Evolutionary conservation across 1,284 basidiomycete species (phyloP).

Genomic region (Marasmius fiardii): DNA sequence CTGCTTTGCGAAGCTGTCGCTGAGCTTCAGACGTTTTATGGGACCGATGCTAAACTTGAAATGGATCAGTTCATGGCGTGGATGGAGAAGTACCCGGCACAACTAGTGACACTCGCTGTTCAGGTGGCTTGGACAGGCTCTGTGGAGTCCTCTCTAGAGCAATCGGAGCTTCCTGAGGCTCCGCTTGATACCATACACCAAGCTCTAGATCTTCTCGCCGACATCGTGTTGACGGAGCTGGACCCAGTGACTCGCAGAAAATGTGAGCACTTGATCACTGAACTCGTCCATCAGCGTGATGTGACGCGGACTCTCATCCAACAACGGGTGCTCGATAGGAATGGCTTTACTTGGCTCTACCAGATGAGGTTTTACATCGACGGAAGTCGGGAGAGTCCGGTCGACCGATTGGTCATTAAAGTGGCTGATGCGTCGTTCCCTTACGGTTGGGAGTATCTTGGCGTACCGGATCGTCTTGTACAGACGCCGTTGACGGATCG

Average conservation of each 20-base stretch:
- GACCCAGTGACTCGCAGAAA: conserved; percentile 89
- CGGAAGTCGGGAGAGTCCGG: conserved; percentile 62
- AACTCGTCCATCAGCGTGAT: conserved; percentile 97
- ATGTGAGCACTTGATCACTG: conserved; percentile 98
- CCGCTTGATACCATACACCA: conserved; percentile 78
- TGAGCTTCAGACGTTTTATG: conserved; percentile 82
- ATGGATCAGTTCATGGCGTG: conserved; percentile 78
- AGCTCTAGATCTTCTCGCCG: conserved; percentile 91
- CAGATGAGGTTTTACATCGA: conserved; percentile 99
- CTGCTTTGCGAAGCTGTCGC: conserved; percentile 77
- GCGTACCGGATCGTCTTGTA: conserved; percentile 94
- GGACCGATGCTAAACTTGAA: conserved; percentile 49
- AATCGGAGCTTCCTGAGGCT: conserved; percentile 51
- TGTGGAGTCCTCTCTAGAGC: conserved; percentile 74
- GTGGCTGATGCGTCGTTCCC: conserved; percentile 94
- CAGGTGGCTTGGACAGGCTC: conserved; percentile 93
- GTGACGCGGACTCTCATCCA: conserved; percentile 82
- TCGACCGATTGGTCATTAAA: conserved; percentile 78
- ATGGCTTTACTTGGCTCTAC: conserved; percentile 91
- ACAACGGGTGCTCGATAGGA: conserved; percentile 61
- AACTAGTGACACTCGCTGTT: conserved; percentile 91
- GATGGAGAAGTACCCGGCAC: conserved; percentile 93
- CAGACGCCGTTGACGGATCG: conserved; percentile 98
- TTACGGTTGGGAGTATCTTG: conserved; percentile 99
- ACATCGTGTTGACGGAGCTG: conserved; percentile 92